Evolutionary conservation across 2,329 filamentous ascomycete species (phyloP).

Genomic region (Penicillium sp.): DNA sequence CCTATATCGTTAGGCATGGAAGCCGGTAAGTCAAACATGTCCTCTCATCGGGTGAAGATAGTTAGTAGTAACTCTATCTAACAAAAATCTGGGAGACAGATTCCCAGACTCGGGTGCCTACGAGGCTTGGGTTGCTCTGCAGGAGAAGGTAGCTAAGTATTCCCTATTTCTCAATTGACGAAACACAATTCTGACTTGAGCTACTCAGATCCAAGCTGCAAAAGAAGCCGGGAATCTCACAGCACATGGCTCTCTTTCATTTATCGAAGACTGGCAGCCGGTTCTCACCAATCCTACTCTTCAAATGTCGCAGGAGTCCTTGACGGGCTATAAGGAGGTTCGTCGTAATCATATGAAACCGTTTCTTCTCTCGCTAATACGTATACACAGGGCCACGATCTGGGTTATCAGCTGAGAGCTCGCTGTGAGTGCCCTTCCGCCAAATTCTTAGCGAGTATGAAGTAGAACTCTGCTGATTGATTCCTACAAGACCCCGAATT

Average conservation of each 20-base stretch:
- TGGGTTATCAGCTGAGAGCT: slow-evolving; percentile 9
- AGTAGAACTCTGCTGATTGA: not conserved
- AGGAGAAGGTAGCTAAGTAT: slow-evolving; percentile 18
- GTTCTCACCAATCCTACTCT: slow-evolving; percentile 52
- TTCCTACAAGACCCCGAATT: slow-evolving; percentile 44
- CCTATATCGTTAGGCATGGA: slow-evolving; percentile 59
- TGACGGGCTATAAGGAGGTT: slow-evolving; percentile 61
- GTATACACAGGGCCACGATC: not conserved
- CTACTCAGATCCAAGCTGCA: slow-evolving; percentile 48
- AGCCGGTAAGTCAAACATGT: slow-evolving; percentile 47
- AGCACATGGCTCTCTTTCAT: slow-evolving; percentile 51
- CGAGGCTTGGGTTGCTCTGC: slow-evolving; percentile 47
- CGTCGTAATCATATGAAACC: slow-evolving; percentile 41
- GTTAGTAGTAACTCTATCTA: not conserved
- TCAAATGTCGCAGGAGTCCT: slow-evolving; percentile 57
- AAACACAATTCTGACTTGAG: not conserved
- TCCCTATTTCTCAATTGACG: not conserved
- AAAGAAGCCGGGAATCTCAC: slow-evolving; percentile 41
- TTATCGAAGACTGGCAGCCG: slow-evolving; percentile 57
- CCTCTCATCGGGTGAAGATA: too few relatives aligned
- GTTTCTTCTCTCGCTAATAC: slow-evolving; percentile 25
- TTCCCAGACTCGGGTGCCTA: slow-evolving; percentile 58
- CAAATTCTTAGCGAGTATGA: not conserved
- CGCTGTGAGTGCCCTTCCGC: not conserved
- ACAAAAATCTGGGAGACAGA: not conserved